Base-by-base conservation (phyloP, 1,139 yeast genomes). In the Saccharomyces hybrid region DNA sequence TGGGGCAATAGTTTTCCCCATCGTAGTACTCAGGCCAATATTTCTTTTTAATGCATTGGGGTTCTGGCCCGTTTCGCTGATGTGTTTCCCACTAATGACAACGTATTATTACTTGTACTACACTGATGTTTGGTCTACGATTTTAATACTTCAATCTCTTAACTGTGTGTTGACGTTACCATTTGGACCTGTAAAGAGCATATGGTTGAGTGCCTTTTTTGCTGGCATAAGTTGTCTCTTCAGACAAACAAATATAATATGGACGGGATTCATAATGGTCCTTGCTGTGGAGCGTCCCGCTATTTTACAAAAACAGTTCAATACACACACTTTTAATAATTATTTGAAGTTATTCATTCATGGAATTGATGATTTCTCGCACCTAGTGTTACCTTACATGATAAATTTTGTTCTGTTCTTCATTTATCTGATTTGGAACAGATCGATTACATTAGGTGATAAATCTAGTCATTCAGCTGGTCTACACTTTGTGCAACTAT, bases 91-190 rank as follows among this genome's bases (percentile, higher is more conserved):
- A 1, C 73, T 91, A 54, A 65, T 91, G 54, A 77, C 83, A 47
- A 78, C 90, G 8, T 93, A 84, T 69, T 83, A 86, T 62, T 82
- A 83, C 51, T 72, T 93, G 50, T 95, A 83, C 71, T 95, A 93
- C 71, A 93, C 99, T 0, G 99, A 93, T 69, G 84, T 90, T 1
- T 90, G 97, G 97, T 82, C 97, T 0, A 81, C 95, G 0, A 77
- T 87, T 0, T 72, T 88, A 48, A 78, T 91, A 7, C 60, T 88
- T 52, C 77, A 72, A 42, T 78, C 79, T 32, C 75, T 76, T 66
- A 76, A 72, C 27, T 67, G 73, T 44, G 81, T 69, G 56, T 49
- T 69, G 44, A 67, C 71, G 9, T 52, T 61, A 26, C 75, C 76
- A 9, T 65, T 63, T 54, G 75, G 75, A 6, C 67, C 67, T 34